Base-by-base conservation (phyloP, 495 filamentous ascomycete species). In the Lentithecium fluviatile region DNA sequence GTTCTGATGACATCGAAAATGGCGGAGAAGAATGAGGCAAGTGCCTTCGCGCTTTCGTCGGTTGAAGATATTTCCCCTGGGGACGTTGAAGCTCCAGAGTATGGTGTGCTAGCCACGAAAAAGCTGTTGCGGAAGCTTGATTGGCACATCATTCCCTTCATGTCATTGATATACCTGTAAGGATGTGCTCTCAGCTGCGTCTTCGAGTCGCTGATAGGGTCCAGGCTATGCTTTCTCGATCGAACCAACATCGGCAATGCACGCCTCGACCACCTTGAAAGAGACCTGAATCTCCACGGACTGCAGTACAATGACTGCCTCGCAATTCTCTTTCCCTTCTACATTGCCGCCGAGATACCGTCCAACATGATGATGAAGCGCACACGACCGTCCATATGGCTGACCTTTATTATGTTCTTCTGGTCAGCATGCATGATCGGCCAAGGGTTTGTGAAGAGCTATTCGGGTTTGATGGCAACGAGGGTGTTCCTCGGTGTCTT, bases 281-380 rank as follows among this genome's bases (percentile, higher is more conserved):
- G 75, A 8, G 81, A 85, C 56, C 78, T 95, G 0, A 43, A 77
- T 25, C 83, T 95, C 75, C 81, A 78, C 4, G 74, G 80, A 40
- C 71, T 78, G n/a, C 83, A 91, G 67, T 96, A 91, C 75, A 94
- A 93, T 70, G 78, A 80, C 15, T 78, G 84, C 8, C 80, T 96
- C 2, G 86, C 87, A 29, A 88, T 96, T 67, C 95, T 96, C 76
- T 97, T 97, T 77, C 82, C 95, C 20, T 95, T 89, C 34, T 97
- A 97, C 74, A 81, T 89, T 36, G 75, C 91, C 42, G 89, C 91
- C 62, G 92, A 96, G 76, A 90, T 91, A 0, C 61, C 91, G 24
- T 93, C 90, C 38, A 96, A 97, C 71, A 74, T 96, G 46, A 74
- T 97, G 32, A 83, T 97, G 60, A 97, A 97, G 75, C 79, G 66